phyloP scores from a whole-genome alignment of 495 filamentous ascomycete genomes.

The Neurospora sp. region DNA sequence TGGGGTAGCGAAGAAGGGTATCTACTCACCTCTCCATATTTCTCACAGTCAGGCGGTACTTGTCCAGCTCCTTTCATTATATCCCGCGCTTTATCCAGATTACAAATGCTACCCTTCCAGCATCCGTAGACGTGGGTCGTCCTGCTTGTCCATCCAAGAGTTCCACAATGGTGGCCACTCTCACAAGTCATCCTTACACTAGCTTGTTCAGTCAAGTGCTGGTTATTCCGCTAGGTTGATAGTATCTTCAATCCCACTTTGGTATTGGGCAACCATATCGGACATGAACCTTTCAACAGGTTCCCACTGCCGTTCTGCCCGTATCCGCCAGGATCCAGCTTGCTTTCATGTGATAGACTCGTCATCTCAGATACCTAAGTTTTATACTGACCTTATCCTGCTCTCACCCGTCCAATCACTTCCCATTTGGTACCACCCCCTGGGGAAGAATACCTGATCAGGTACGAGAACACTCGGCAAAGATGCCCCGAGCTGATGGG shows the following conservation, averaged over 20 bases:
- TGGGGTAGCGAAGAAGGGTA: not conserved
- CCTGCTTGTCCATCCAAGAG: slow-evolving; percentile 1
- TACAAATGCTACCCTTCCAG: slow-evolving; percentile 16
- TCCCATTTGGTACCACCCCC: slow-evolving; percentile 8
- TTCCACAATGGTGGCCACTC: slow-evolving; percentile 10
- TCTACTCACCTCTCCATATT: not conserved
- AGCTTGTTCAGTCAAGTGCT: slow-evolving; percentile 1
- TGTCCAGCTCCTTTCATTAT: slow-evolving; percentile 1
- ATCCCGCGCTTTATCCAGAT: slow-evolving; percentile 27
- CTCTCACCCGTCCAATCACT: slow-evolving; percentile 4
- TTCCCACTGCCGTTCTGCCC: not conserved
- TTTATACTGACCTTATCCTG: slow-evolving; percentile 9
- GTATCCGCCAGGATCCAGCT: not conserved
- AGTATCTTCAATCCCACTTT: slow-evolving; percentile 7
- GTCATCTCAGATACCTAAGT: slow-evolving; percentile 12
- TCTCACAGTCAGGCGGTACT: slow-evolving; percentile 3
- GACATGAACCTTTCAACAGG: not conserved
- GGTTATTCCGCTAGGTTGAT: slow-evolving; percentile 27
- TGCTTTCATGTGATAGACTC: slow-evolving; percentile 24
- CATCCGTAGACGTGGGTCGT: slow-evolving; percentile 1
- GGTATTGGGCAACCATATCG: not conserved
- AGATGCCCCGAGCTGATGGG: not conserved
- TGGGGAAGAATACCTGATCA: not conserved
- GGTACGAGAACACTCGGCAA: not conserved
- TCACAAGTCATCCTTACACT: slow-evolving; percentile 4